A percentile compares a stretch with the other conserved stretches of the same genome.
These are phyloP conservation scores for Athelia sp. DNA, from an alignment of 1,284 basidiomycete species.

Conservation along the genomic window DNA sequence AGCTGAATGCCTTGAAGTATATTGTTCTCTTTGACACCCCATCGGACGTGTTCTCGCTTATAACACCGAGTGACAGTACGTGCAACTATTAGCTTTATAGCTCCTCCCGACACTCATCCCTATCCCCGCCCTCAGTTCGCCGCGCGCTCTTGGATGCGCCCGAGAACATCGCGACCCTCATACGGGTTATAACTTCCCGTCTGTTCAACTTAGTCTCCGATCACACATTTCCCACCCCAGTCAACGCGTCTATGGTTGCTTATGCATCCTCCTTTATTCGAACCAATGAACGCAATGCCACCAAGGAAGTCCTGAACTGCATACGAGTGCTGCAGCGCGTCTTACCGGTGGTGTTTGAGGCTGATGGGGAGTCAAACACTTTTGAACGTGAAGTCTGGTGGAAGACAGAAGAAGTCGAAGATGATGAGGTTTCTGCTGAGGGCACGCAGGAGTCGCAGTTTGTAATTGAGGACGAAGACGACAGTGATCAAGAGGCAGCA, in stretches of 20 bases:
- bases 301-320: conserved; percentile 85
- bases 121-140: conserved; percentile 48
- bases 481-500: conserved; percentile 19
- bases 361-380: conserved; percentile 63
- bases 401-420: conserved; percentile 54
- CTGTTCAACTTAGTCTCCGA: conserved; percentile 80
- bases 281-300: conserved; percentile 58
- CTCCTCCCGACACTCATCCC: background rate
- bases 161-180: conserved; percentile 79
- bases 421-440: conserved; percentile 18
- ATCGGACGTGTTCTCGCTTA: conserved; percentile 84
- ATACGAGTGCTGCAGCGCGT: conserved; percentile 81
- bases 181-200: conserved; percentile 68
- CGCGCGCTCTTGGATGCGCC: conserved; percentile 78
- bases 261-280: conserved; percentile 69
- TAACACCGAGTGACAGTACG: conserved; percentile 82
- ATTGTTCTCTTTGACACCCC: conserved; percentile 80
- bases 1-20: conserved; percentile 47
- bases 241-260: conserved; percentile 52
- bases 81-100: conserved; percentile 6
- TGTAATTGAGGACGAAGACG: conserved; percentile 79
- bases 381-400: conserved; percentile 73
- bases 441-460: conserved; percentile 52
- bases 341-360: conserved; percentile 84
- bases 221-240: conserved; percentile 71